Evolutionary conservation across 768 basidiomycete species (phyloP), one percentile per base, ranked within the genome.

Genomic region (Hysterangium stoloniferum): DNA sequence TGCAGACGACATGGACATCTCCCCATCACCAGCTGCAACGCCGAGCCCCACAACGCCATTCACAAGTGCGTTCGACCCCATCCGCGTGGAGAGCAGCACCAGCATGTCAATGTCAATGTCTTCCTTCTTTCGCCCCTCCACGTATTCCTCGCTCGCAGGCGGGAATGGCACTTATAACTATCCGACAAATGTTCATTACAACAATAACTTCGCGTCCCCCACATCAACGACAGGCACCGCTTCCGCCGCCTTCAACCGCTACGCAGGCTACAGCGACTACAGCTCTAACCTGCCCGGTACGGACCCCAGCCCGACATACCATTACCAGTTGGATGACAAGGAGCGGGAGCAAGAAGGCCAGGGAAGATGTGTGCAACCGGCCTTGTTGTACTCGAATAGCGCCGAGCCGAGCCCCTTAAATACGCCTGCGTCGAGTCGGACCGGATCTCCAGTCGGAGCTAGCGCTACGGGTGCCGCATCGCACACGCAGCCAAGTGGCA

Each of bases 181-280:
- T 19, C 41, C 43, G 12, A 7, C 46, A 8, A 6, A 22, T n/a
- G 34, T 6, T n/a, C 20, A 27, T 33, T 6, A 12, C 46, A 6
- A 11, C 25, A 20, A 17, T 32, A 11, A 34, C n/a, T 12, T 27
- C 36, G 17, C 25, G 17, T 13, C n/a, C n/a, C n/a, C 15, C 43
- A 27, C 41, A 24, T 15, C 15, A 12, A 17, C 12, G 22, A 7
- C 5, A 19, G n/a, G 13, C 48, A 28, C 48, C 48, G 52, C 52
- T 38, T 53, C 76, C 55, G 80, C 83, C 1, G 78, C 78, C 1
- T 85, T 86, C 68, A 84, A 82, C 59, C 62, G 77, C 1, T 86
- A 84, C 56, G 79, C 82, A 12, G 77, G 79, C 36, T 86, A 84
- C 56, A 66, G 73, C 0, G 82, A 85, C 53, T 86, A 81, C 62